Base-by-base conservation (phyloP, 306 rosid genomes). In the Medicago ruthenica region DNA sequence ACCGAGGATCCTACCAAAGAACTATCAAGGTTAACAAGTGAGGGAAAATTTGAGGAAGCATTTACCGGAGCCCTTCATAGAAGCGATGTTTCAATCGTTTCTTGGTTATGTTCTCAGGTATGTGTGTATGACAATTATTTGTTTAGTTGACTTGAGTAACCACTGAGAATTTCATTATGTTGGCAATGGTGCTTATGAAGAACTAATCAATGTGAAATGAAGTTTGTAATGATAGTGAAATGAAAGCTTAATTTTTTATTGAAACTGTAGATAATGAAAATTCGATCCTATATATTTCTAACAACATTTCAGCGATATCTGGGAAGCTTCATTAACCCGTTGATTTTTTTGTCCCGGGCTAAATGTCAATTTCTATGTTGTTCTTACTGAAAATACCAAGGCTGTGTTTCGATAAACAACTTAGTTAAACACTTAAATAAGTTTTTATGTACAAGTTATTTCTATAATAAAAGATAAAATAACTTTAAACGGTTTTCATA, bases 21-120 rank as follows among this genome's bases (percentile, higher is more conserved):
- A 76, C 73, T 89, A 31, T 80, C 92, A 60, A 89, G 92, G 80
- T 74, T 89, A 78, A 61, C 86, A 37, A 66, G 83, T 51, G 95
- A 89, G 74, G 68, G 84, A 21, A 89, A 87, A 79, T 84, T 73
- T 81, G 95, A 87, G 83, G 95, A 89, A 86, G 95, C 90, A 18
- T 89, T 89, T 73, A 82, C 83, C 6, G 86, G 79, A 37, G 95
- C 95, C 62, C 85, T 89, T 81, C 89, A 82, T 65, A 87, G 85
- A 81, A 84, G 87, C 51, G 88, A 89, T 15, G 89, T 89, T 54
- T 80, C 90, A 7, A 59, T 89, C 60, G 95, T 89, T 78, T 89
- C 95, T 63, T 89, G 95, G 95, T 63, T 89, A 75, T 89, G 95
- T 72, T 84, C 92, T 82, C 95, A 87, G 95, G 95, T 89, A 87